Evolutionary conservation across 2,329 filamentous ascomycete genomes (phyloP), one percentile per base, ranked within the genome.

Genomic region (Fusarium sp.): DNA sequence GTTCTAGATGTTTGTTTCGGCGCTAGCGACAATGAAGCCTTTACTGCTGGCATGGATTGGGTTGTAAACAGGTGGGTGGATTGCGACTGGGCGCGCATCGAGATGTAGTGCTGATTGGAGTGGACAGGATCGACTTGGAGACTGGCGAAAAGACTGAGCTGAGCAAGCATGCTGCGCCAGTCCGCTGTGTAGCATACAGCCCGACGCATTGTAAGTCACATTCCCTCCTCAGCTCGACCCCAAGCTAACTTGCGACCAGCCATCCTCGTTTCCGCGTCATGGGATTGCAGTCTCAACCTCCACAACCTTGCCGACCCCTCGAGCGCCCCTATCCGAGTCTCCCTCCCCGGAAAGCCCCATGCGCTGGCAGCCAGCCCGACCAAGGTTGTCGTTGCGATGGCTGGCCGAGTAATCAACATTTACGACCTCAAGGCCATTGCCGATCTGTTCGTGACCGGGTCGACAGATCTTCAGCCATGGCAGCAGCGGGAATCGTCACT

Each of bases 351-450:
- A 27, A 99, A 97, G 79, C 93, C 93, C 1, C 97, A 97, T 80
- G 94, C 94, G 11, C 84, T 98, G 51, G 91, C 93, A 34, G 84
- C 91, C 54, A 93, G 86, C 75, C 85, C 86, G 3, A 86, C 92
- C 56, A 97, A 96, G 79, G 86, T 97, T 8, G 93, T 99, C 42
- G 93, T 99, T 62, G 94, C 94, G 71, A 98, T 99, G 96, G 92
- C 94, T 2, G 92, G 92, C 59, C 91, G 96, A 60, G 88, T 94
- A n/a, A 89, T 97, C 66, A 90, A 96, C 83, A 97, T 99, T 79
- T 98, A 97, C 85, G 93, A 97, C 76, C 86, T 99, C 31, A 84
- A 89, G 53, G 82, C 89, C 23, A 86, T 97, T 38, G 80, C 86
- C 8, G 76, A 85, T 2, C 82, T 88, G 6, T 81, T 90, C 42